A percentile compares a stretch with the other conserved stretches of the same genome.
Conservation (phyloP, 208 protist genomes). For the Trypanosoma grayi region DNA sequence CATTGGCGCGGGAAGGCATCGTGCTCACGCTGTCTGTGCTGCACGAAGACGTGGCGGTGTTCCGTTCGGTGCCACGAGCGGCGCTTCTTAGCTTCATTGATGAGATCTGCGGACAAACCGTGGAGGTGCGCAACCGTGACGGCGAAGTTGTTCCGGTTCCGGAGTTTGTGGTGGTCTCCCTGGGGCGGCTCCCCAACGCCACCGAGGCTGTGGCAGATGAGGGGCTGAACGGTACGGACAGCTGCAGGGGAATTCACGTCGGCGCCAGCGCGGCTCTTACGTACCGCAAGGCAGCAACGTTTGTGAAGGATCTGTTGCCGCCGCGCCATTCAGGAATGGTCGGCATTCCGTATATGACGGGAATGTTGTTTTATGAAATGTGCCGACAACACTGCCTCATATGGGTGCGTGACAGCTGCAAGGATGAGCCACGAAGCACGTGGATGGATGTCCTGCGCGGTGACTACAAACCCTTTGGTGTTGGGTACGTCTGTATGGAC, state of each 20-base stretch:
- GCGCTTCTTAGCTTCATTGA: constrained; percentile 56
- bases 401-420: constrained; percentile 65
- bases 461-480: constrained; percentile 61
- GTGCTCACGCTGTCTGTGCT: constrained; percentile 54
- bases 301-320: constrained; percentile 50
- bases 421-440: constrained; percentile 12
- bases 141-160: constrained; percentile 56
- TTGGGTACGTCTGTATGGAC: constrained; percentile 70
- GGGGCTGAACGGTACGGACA: constrained; percentile 5
- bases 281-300: constrained; percentile 54
- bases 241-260: constrained; percentile 57
- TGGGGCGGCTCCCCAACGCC: constrained; percentile 29
- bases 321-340: constrained; percentile 42
- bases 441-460: constrained; percentile 30
- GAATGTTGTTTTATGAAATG: constrained; percentile 50
- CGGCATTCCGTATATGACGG: constrained; percentile 36
- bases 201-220: constrained; percentile 18
- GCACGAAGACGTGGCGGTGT: constrained; percentile 35
- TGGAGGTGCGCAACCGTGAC: constrained; percentile 55
- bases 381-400: constrained; percentile 73
- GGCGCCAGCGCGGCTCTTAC: constrained; percentile 58
- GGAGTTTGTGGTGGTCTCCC: constrained; percentile 73
- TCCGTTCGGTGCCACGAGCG: constrained; percentile 48
- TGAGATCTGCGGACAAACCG: constrained; percentile 60
- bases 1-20: constrained; percentile 44